A percentile compares a stretch with the other conserved stretches of the same genome.
phyloP scores from a whole-genome alignment of 1,139 yeast genomes.

The Pichia sp. region DNA sequence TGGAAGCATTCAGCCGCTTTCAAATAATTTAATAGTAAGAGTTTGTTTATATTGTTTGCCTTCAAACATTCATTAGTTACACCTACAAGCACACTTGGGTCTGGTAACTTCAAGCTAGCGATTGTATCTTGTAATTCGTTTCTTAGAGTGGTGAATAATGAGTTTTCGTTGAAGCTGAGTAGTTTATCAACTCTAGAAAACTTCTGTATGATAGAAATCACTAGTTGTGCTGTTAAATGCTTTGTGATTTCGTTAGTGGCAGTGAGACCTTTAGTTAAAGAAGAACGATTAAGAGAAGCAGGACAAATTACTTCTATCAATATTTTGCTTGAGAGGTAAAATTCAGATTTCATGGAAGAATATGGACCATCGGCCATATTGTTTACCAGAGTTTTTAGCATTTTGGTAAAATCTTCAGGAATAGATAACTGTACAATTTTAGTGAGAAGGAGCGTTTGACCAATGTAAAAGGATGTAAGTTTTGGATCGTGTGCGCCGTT shows the following conservation, averaged over 20 bases:
- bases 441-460: constrained; percentile 60
- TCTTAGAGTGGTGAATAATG: constrained; percentile 28
- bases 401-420: constrained; percentile 35
- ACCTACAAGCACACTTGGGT: constrained; percentile 38
- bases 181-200: constrained; percentile 38
- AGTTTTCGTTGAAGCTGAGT: constrained; percentile 34
- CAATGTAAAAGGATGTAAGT: constrained; percentile 73
- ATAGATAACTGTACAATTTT: constrained; percentile 55
- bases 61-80: constrained; percentile 37
- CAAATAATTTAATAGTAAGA: constrained; percentile 34
- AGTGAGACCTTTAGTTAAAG: constrained; percentile 56
- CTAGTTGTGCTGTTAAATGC: constrained; percentile 61
- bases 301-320: constrained; percentile 58
- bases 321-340: constrained; percentile 20
- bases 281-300: constrained; percentile 54
- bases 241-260: constrained; percentile 53
- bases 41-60: constrained; percentile 32
- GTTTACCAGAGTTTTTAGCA: constrained; percentile 12
- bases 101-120: constrained; percentile 44
- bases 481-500: constrained; percentile 33
- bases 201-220: constrained; percentile 53
- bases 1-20: constrained; percentile 23
- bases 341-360: constrained; percentile 1
- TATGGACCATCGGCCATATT: constrained; percentile 5
- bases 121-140: constrained; percentile 36